Conservation (phyloP, 202 grass and related monocot genomes). For the Panicum virgatum region DNA sequence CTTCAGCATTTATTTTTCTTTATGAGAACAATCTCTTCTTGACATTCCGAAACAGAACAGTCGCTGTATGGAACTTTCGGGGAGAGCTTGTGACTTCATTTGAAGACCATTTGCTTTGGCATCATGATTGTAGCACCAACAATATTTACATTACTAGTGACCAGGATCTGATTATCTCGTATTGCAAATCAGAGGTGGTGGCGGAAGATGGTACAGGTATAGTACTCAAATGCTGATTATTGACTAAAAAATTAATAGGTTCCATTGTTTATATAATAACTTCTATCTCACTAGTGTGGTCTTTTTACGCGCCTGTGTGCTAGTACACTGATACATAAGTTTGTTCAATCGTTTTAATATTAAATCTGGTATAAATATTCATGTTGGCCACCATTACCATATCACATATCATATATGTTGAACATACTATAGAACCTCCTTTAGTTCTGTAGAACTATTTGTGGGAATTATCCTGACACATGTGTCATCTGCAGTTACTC, state of each 20-base stretch:
- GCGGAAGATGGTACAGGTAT: conserved; percentile 58
- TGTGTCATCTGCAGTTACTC: conserved; percentile 34
- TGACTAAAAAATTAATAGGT: conserved; percentile 12
- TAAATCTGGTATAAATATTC: not conserved
- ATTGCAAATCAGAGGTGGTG: conserved; percentile 78
- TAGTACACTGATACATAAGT: not conserved
- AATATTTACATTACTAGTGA: conserved; percentile 98
- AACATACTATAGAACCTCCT: not conserved
- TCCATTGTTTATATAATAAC: conserved; percentile 5
- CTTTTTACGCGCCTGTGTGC: too few species aligned
- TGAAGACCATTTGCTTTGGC: conserved; percentile 95
- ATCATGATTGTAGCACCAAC: conserved; percentile 97
- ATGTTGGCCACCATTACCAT: not conserved
- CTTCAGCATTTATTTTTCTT: conserved; percentile 96
- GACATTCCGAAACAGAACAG: conserved; percentile 92
- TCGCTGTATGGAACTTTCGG: conserved; percentile 96
- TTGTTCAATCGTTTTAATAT: not conserved
- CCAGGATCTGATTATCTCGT: conserved; percentile 97
- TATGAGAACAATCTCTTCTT: conserved; percentile 99
- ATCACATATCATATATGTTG: not conserved
- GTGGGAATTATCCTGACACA: not conserved
- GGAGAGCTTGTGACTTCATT: conserved; percentile 96
- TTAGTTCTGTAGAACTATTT: conserved; percentile 23
- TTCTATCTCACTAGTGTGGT: too few species aligned
- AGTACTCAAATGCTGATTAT: conserved; percentile 5